Conservation (phyloP, 2,329 filamentous ascomycete genomes). For the Fusarium metavorans region DNA sequence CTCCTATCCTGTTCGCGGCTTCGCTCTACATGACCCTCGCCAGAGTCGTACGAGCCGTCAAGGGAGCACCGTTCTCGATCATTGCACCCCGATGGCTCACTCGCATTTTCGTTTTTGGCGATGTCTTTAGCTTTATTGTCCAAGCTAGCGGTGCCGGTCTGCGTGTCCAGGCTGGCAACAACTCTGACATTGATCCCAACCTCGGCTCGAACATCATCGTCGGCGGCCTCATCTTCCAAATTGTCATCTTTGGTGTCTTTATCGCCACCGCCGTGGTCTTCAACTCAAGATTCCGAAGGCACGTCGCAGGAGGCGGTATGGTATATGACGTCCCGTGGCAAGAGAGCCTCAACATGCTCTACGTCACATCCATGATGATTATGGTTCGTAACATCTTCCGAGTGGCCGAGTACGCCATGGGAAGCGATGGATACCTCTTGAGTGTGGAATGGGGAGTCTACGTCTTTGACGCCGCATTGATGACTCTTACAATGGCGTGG, state of each 20-base stretch:
- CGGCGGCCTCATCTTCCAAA: constrained; percentile 66
- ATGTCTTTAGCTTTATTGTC: constrained; percentile 46
- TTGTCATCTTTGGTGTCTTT: constrained; percentile 66
- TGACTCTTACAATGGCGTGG: constrained; percentile 21
- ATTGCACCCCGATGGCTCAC: constrained; percentile 45
- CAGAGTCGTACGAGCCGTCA: constrained; percentile 50
- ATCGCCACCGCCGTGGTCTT: constrained; percentile 47
- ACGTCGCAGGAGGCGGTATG: constrained; percentile 11
- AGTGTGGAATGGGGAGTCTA: constrained; percentile 16
- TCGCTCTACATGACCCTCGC: constrained; percentile 60
- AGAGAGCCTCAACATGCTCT: constrained; percentile 50
- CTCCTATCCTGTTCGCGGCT: constrained; percentile 59
- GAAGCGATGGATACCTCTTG: constrained; percentile 4
- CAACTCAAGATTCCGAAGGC: not conserved
- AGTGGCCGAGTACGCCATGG: constrained; percentile 16
- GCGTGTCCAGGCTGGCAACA: constrained; percentile 28
- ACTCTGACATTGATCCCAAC: constrained; percentile 35
- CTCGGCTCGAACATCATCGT: constrained; percentile 62
- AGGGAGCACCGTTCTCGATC: constrained; percentile 37
- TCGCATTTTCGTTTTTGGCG: constrained; percentile 48
- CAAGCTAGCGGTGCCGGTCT: constrained; percentile 47
- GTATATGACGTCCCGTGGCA: constrained; percentile 46
- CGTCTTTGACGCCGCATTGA: constrained; percentile 20
- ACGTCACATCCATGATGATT: constrained; percentile 53
- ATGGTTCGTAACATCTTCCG: constrained; percentile 46